phyloP scores from a whole-genome alignment of 495 filamentous ascomycete species.

The Aspergillus biplanus region DNA sequence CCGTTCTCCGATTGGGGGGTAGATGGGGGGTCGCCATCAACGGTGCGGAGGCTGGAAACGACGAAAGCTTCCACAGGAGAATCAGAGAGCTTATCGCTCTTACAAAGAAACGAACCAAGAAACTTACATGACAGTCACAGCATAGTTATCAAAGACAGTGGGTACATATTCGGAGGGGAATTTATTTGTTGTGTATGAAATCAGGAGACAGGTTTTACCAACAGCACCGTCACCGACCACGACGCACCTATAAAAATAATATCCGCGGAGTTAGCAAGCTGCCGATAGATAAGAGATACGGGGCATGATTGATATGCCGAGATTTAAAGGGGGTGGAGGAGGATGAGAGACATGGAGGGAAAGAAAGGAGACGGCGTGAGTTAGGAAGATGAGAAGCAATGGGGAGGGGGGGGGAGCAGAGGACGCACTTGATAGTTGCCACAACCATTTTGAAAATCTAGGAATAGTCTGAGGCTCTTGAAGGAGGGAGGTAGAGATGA shows the following conservation, averaged over 20 bases:
- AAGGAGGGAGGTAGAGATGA: constrained; percentile 13
- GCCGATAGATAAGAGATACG: constrained; percentile 17
- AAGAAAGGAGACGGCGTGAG: constrained; percentile 17
- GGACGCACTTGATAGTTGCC: constrained; percentile 44
- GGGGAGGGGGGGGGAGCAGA: constrained; percentile 24
- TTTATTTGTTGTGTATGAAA: constrained; percentile 99
- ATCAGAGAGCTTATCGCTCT: neutral
- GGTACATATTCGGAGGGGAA: constrained; percentile 99
- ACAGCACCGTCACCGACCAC: constrained; percentile 99
- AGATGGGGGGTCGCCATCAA: neutral
- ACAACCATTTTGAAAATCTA: constrained; percentile 39
- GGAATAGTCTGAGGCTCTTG: constrained; percentile 14
- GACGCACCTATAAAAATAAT: constrained; percentile 70
- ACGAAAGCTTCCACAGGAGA: neutral
- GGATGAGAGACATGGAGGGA: constrained; percentile 4
- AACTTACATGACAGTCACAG: constrained; percentile 97
- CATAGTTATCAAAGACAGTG: constrained; percentile 99
- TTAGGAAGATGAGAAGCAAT: constrained; percentile 10
- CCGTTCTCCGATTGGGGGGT: too few relatives aligned
- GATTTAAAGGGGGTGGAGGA: constrained; percentile 21
- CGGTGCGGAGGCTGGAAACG: neutral
- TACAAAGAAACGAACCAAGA: constrained; percentile 5
- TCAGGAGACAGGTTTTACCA: constrained; percentile 97
- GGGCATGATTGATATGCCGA: constrained; percentile 1
- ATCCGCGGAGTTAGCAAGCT: constrained; percentile 31